Evolutionary conservation across 2,329 filamentous ascomycete genomes (phyloP).

Genomic region (Aspergillus oerlinghausenensis): DNA sequence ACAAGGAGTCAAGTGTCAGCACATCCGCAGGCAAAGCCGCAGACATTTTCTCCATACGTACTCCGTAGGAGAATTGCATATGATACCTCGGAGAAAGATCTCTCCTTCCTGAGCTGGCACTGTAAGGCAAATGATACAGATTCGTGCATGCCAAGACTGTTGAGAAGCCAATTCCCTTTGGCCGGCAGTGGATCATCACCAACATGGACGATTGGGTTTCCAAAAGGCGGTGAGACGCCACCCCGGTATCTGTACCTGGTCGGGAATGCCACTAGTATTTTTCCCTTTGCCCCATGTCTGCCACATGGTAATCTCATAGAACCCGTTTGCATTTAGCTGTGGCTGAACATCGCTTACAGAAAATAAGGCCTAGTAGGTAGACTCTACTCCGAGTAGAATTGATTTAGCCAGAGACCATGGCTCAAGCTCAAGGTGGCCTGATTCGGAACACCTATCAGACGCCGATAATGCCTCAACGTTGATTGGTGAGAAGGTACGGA

Average conservation of each 20-base stretch:
- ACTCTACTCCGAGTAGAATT: too few relatives aligned
- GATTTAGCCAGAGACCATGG: too few relatives aligned
- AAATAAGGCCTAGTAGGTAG: too few relatives aligned
- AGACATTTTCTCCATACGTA: neutral
- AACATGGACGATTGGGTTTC: slow-evolving; percentile 1
- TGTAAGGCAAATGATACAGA: neutral
- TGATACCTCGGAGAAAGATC: neutral
- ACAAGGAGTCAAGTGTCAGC: neutral
- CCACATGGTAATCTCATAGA: neutral
- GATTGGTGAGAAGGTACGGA: neutral
- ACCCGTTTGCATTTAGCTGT: neutral
- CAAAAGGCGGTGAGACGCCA: slow-evolving; percentile 7
- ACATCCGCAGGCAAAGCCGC: neutral
- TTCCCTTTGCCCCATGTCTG: neutral
- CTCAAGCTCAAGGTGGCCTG: neutral
- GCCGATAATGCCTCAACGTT: neutral
- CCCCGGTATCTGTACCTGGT: slow-evolving; percentile 1
- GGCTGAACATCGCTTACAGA: neutral
- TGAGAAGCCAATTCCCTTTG: slow-evolving; percentile 11
- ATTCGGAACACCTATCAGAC: neutral
- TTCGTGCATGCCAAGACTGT: slow-evolving; percentile 10
- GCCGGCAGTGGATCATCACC: neutral
- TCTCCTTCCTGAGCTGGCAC: neutral
- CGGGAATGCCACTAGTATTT: neutral
- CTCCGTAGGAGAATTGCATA: neutral